Evolutionary conservation across 768 basidiomycete species (phyloP).

Genomic region (Termitomyces titanicus): DNA sequence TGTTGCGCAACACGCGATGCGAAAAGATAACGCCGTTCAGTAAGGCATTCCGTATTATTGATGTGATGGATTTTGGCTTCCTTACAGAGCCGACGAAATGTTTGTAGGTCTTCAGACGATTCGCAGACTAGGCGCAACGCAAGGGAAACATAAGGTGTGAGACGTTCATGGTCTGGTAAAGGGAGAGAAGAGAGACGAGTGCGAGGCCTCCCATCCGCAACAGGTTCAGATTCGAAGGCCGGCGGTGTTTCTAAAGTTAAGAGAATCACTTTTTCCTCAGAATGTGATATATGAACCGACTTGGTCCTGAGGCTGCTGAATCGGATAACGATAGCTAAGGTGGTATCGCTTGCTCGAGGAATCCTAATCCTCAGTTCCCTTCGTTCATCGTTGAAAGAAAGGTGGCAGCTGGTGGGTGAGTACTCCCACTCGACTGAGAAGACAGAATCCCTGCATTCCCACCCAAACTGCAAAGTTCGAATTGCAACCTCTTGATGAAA

Average conservation of each 20-base stretch:
- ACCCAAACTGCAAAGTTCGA: constrained; percentile 50
- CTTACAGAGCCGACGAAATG: constrained; percentile 36
- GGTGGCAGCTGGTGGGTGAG: constrained; percentile 18
- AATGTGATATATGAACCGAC: constrained; percentile 29
- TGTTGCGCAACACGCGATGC: constrained; percentile 27
- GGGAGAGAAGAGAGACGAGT: constrained; percentile 37
- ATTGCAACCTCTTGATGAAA: constrained; percentile 31
- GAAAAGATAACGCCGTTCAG: constrained; percentile 43
- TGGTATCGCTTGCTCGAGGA: constrained; percentile 10
- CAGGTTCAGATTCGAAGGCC: constrained; percentile 26
- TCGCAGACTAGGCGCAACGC: constrained; percentile 48
- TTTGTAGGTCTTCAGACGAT: constrained; percentile 25
- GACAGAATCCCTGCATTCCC: constrained; percentile 55
- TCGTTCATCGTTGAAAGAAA: constrained; percentile 39
- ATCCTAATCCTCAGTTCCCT: constrained; percentile 44
- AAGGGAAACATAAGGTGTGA: constrained; percentile 51
- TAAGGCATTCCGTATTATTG: constrained; percentile 31
- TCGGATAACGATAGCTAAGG: constrained; percentile 37
- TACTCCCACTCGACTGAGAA: constrained; percentile 61
- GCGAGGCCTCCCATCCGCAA: constrained; percentile 17
- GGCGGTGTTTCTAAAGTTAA: constrained; percentile 41
- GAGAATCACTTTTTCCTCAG: constrained; percentile 33
- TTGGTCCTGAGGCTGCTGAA: constrained; percentile 41
- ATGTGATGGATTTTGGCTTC: constrained; percentile 35
- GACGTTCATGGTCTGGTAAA: constrained; percentile 34